A percentile compares a stretch with the other conserved stretches of the same genome.
phyloP scores from a whole-genome alignment of 2,329 filamentous ascomycete species.

The Apiospora rasikravindrae region DNA sequence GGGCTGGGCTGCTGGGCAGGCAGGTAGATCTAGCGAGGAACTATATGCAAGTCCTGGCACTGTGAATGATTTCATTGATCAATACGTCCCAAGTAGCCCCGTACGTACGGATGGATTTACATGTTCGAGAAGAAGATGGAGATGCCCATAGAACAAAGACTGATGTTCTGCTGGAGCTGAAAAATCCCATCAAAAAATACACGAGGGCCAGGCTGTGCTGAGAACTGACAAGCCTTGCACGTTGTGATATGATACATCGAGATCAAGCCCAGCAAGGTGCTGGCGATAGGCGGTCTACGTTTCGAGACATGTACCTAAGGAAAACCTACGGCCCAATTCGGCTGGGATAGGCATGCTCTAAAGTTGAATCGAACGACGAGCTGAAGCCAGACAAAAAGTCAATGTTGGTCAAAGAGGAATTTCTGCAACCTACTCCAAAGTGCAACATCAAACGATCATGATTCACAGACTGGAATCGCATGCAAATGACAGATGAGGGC shows the following conservation, averaged over 20 bases:
- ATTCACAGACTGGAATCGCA: neutral
- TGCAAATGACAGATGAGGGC: neutral
- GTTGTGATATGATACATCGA: neutral
- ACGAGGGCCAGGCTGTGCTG: neutral
- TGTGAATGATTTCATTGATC: constrained; percentile 4
- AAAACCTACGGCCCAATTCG: neutral
- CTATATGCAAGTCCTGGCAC: constrained; percentile 7
- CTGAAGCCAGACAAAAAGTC: constrained; percentile 6
- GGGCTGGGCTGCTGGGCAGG: neutral
- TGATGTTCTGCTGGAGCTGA: neutral
- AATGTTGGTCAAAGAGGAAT: neutral
- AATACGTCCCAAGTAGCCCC: neutral
- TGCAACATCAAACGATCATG: neutral
- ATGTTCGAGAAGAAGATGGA: neutral
- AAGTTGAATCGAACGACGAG: neutral
- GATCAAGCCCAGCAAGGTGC: neutral
- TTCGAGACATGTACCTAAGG: neutral
- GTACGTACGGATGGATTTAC: too few relatives aligned
- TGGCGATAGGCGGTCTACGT: constrained; percentile 7
- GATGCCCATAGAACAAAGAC: neutral
- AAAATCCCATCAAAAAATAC: neutral
- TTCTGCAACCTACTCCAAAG: neutral
- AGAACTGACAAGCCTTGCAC: neutral
- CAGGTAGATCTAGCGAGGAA: constrained; percentile 1
- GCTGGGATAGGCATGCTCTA: neutral